Evolutionary conservation across 192 early-diverging fungal species (phyloP), one percentile per base, ranked within the genome.

Genomic region (Podila horticola): DNA sequence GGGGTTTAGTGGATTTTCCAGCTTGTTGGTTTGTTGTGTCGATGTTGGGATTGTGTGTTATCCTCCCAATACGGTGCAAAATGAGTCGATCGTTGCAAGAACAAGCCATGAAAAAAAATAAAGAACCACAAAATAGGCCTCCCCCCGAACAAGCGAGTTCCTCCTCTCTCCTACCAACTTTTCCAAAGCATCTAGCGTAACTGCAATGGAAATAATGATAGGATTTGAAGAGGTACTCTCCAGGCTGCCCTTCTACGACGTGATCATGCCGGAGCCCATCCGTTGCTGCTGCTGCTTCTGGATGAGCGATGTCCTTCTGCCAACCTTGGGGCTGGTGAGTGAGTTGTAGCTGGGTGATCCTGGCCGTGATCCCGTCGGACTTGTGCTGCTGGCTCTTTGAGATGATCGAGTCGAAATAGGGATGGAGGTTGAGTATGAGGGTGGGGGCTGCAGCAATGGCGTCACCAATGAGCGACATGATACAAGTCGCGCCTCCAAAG

Each of bases 391-490:
- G 22, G 62, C 57, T 60, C 59, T 34, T 38, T n/a, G 61, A 1
- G 83, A 72, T 41, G 74, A 69, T 28, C 66, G 51, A 65, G 67
- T 64, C 33, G 66, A 50, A 24, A 41, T 38, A 1, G 84, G 79
- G 34, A 70, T 82, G 0, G 84, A 64, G 31, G 84, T 79, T 0
- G 79, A 82, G 30, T 85, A 85, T 8, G 84, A 85, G 28, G 84
- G 84, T 13, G 90, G 88, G 36, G 90, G 87, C 17, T 88, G 88
- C 34, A 94, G 69, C 49, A 95, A 59, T 34, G 94, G 92, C 4
- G 92, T 92, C 57, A 95, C 93, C 61, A 93, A 85, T 20, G 89
- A 92, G 17, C 94, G 92, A 48, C 91, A 92, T 24, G 92, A 92
- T 5, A 89, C 88, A 41, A 95, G 79, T 33, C 94, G 89, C 11